Conservation (phyloP, 2,329 filamentous ascomycete species). For the Paraconiothyrium sp. region DNA sequence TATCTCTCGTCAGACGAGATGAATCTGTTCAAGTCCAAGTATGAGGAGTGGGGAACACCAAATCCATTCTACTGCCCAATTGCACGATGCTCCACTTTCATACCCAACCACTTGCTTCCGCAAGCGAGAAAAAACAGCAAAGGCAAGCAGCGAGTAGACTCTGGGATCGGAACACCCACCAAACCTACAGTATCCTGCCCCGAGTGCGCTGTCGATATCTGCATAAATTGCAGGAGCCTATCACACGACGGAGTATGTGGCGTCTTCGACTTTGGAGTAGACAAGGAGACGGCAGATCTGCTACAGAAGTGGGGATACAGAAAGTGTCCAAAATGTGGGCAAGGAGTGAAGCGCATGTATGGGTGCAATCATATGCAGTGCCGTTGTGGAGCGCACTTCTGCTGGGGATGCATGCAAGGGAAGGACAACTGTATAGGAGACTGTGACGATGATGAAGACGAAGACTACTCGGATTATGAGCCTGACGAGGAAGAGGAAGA, state of each 20-base stretch:
- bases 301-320: constrained; percentile 59
- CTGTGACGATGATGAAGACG: constrained; percentile 30
- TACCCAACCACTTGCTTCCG: constrained; percentile 43
- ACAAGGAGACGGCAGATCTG: constrained; percentile 48
- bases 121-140: constrained; percentile 16
- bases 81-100: constrained; percentile 60
- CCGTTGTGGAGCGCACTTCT: constrained; percentile 61
- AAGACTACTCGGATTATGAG: constrained; percentile 35
- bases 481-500: constrained; percentile 36
- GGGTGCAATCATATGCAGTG: constrained; percentile 62
- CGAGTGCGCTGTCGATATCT: constrained; percentile 55
- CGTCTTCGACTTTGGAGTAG: constrained; percentile 41
- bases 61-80: constrained; percentile 61
- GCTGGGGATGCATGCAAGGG: constrained; percentile 55
- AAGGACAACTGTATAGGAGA: constrained; percentile 44
- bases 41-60: constrained; percentile 59
- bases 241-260: constrained; percentile 53
- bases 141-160: constrained; percentile 36
- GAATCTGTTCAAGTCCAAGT: constrained; percentile 51
- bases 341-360: constrained; percentile 59
- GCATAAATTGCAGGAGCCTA: constrained; percentile 54
- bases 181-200: constrained; percentile 53
- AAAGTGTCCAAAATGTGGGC: constrained; percentile 59
- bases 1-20: constrained; percentile 50
- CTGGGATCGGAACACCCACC: constrained; percentile 36